phyloP scores from a whole-genome alignment of 208 protist genomes.

The Crithidia fasciculata region DNA sequence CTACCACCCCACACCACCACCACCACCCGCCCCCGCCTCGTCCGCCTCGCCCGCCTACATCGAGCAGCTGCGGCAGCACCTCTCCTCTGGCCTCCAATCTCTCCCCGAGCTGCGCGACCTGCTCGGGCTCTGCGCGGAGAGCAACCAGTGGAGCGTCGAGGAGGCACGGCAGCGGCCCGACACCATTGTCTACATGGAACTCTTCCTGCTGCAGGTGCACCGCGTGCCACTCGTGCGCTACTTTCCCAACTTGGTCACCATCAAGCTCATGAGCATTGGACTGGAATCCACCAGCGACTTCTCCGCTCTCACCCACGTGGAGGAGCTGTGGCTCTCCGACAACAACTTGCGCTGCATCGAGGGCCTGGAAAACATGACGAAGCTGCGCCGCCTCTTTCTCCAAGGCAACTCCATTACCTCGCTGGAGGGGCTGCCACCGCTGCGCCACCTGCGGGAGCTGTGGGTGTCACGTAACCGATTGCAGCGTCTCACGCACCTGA shows the following conservation, averaged over 20 bases:
- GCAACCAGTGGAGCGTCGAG: slow-evolving; percentile 84
- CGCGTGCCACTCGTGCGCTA: slow-evolving; percentile 59
- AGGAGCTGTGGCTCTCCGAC: slow-evolving; percentile 92
- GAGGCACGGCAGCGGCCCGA: slow-evolving; percentile 63
- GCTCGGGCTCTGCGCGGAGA: slow-evolving; percentile 73
- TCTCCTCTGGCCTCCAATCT: slow-evolving; percentile 43
- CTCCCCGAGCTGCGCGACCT: slow-evolving; percentile 62
- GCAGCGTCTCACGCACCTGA: slow-evolving; percentile 46
- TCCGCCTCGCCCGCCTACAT: slow-evolving; percentile 38
- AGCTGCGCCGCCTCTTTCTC: slow-evolving; percentile 82
- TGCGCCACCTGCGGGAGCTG: slow-evolving; percentile 72
- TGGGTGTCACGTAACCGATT: slow-evolving; percentile 88
- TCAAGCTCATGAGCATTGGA: slow-evolving; percentile 83
- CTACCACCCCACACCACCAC: background rate
- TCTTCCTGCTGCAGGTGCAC: slow-evolving; percentile 84
- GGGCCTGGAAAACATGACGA: slow-evolving; percentile 70
- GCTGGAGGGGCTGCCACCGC: slow-evolving; percentile 73
- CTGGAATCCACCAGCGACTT: slow-evolving; percentile 80
- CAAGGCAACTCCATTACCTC: slow-evolving; percentile 84
- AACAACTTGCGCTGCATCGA: slow-evolving; percentile 84
- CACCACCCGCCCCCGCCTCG: slow-evolving; percentile 4
- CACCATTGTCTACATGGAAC: slow-evolving; percentile 68
- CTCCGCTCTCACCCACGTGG: slow-evolving; percentile 58
- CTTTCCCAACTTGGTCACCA: slow-evolving; percentile 77
- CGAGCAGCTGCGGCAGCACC: slow-evolving; percentile 50